Evolutionary conservation across 345 rosid genomes (phyloP).

Genomic region (Boechera stricta): DNA sequence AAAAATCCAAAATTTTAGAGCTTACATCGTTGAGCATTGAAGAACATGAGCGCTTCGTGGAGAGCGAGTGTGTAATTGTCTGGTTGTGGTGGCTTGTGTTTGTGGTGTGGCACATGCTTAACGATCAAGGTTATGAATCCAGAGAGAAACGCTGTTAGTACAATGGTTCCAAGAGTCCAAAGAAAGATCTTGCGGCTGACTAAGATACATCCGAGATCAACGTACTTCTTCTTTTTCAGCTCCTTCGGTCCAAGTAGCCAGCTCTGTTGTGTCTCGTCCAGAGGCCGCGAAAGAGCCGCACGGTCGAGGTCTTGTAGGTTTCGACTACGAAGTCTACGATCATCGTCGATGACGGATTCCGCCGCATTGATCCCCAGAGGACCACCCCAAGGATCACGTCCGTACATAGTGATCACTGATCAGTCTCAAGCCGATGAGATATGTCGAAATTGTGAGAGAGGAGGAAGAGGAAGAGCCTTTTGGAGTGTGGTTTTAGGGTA

Average conservation of each 20-base stretch:
- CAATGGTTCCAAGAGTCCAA: slow-evolving; percentile 79
- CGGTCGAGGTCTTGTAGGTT: slow-evolving; percentile 79
- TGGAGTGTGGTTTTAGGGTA: slow-evolving; percentile 28
- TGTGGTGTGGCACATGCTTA: slow-evolving; percentile 74
- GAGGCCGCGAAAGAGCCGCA: slow-evolving; percentile 65
- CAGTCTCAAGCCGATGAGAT: slow-evolving; percentile 10
- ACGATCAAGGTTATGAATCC: slow-evolving; percentile 76
- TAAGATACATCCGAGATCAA: slow-evolving; percentile 88
- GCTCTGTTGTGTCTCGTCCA: slow-evolving; percentile 96
- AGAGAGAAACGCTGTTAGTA: slow-evolving; percentile 56
- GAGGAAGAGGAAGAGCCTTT: slow-evolving; percentile 12
- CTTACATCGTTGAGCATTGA: slow-evolving; percentile 86
- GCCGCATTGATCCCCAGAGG: slow-evolving; percentile 84
- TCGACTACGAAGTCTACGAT: slow-evolving; percentile 55
- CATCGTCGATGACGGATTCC: slow-evolving; percentile 91
- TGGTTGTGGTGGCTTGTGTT: slow-evolving; percentile 48
- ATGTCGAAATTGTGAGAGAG: neutral
- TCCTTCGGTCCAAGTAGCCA: slow-evolving; percentile 86
- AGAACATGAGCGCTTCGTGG: slow-evolving; percentile 86
- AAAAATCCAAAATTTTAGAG: neutral
- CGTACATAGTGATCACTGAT: slow-evolving; percentile 70
- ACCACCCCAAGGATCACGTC: slow-evolving; percentile 96
- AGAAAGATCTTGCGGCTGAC: slow-evolving; percentile 89
- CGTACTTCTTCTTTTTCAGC: slow-evolving; percentile 90
- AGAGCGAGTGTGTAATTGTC: slow-evolving; percentile 93